phyloP scores from a whole-genome alignment of 2,329 filamentous ascomycete species.

The Aureobasidium namibiae region DNA sequence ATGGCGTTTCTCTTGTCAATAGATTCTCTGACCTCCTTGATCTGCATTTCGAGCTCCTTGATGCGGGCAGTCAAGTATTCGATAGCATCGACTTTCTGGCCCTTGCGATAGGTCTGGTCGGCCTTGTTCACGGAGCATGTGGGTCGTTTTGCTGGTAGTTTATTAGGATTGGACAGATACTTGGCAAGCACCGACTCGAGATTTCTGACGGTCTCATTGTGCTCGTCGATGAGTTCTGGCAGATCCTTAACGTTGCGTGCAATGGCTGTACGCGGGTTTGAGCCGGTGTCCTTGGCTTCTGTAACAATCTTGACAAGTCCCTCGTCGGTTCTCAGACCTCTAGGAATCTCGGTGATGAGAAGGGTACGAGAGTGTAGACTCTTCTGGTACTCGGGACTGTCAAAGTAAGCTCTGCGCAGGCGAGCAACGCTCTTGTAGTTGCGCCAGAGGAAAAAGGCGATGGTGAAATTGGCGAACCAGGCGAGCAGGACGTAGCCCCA shows the following conservation, averaged over 20 bases:
- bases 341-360: constrained; percentile 74
- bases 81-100: constrained; percentile 83
- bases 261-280: constrained; percentile 71
- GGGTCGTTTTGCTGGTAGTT: constrained; percentile 68
- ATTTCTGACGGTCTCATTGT: constrained; percentile 70
- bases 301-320: constrained; percentile 81
- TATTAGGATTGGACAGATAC: constrained; percentile 80
- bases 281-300: constrained; percentile 66
- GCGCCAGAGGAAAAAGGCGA: constrained; percentile 78
- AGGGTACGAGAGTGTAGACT: constrained; percentile 68
- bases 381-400: constrained; percentile 77
- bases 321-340: constrained; percentile 69
- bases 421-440: constrained; percentile 71
- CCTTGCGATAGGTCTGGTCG: constrained; percentile 60
- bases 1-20: constrained; percentile 84
- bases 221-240: constrained; percentile 74
- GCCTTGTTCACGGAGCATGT: constrained; percentile 72
- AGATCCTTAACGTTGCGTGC: constrained; percentile 88
- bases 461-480: constrained; percentile 62
- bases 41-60: constrained; percentile 69
- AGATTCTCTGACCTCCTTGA: constrained; percentile 71
- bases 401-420: constrained; percentile 71
- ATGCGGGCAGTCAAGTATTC: constrained; percentile 86
- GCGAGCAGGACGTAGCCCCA: constrained; percentile 54
- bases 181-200: constrained; percentile 79